A percentile compares a stretch with the other conserved stretches of the same genome.
Evolutionary conservation across 306 rosid genomes (phyloP).

Genomic region (Morella rubra): DNA sequence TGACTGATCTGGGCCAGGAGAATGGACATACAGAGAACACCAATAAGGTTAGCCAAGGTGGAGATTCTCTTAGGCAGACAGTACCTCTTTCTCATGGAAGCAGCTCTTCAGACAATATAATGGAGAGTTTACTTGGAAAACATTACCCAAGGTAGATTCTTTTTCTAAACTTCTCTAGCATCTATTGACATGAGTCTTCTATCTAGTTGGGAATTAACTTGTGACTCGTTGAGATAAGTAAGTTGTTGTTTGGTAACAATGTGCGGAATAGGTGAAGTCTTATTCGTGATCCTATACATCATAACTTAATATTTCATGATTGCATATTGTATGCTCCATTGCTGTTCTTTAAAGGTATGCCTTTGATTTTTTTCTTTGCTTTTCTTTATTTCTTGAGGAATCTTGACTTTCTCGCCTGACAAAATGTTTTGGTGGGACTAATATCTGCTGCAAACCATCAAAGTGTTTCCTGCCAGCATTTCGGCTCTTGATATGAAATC

Average conservation of each 20-base stretch:
- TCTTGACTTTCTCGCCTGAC: not conserved
- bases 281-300: not conserved
- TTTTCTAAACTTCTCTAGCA: slow-evolving; percentile 3
- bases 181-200: slow-evolving; percentile 2
- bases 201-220: too few relatives aligned
- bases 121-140: slow-evolving; percentile 82
- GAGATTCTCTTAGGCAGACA: slow-evolving; percentile 48
- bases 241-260: not conserved
- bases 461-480: too few relatives aligned
- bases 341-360: not conserved
- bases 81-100: slow-evolving; percentile 66
- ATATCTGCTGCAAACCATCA: too few relatives aligned
- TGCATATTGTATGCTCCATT: not conserved
- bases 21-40: slow-evolving; percentile 35
- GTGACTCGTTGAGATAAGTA: not conserved
- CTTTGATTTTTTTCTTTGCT: not conserved
- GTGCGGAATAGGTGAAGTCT: not conserved
- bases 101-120: slow-evolving; percentile 78
- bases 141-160: slow-evolving; percentile 71
- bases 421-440: too few relatives aligned
- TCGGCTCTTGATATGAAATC: too few relatives aligned
- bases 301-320: not conserved
- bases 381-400: not conserved
- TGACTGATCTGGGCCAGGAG: slow-evolving; percentile 50
- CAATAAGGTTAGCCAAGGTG: slow-evolving; percentile 36